Evolutionary conservation across 352 stramenopile genomes (phyloP).

Genomic region (Phytophthora pseudosyringae): DNA sequence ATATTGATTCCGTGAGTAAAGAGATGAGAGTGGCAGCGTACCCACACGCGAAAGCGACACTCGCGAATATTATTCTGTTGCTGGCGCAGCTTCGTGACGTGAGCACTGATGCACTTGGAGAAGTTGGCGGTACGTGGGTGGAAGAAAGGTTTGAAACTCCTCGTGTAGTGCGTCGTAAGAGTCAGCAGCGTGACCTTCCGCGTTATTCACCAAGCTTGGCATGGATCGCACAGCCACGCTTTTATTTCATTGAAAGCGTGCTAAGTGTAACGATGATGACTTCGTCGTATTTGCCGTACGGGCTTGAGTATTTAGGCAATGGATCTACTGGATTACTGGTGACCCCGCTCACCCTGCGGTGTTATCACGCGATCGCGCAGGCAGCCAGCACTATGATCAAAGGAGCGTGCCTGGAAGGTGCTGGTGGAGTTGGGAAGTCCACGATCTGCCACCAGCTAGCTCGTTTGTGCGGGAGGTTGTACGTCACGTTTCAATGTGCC

Average conservation of each 20-base stretch:
- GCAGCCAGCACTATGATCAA: constrained; percentile 41
- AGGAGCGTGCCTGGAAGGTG: constrained; percentile 49
- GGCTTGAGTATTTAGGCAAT: constrained; percentile 79
- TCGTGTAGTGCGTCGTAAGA: background rate
- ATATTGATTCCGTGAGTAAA: constrained; percentile 42
- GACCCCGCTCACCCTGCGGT: constrained; percentile 66
- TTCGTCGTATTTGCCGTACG: constrained; percentile 56
- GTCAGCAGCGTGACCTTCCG: constrained; percentile 6
- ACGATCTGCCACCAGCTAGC: constrained; percentile 49
- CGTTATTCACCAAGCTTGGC: constrained; percentile 32
- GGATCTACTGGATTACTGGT: constrained; percentile 42
- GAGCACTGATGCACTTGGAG: constrained; percentile 36
- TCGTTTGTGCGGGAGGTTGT: constrained; percentile 58
- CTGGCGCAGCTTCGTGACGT: constrained; percentile 64
- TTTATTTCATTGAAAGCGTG: constrained; percentile 67
- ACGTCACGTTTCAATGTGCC: constrained; percentile 44
- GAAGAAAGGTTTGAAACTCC: constrained; percentile 14
- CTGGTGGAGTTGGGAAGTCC: constrained; percentile 51
- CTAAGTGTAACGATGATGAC: constrained; percentile 61
- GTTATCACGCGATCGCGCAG: constrained; percentile 60
- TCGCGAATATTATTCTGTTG: constrained; percentile 60
- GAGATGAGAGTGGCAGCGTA: constrained; percentile 60
- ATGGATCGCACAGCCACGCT: constrained; percentile 71
- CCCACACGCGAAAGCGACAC: constrained; percentile 36
- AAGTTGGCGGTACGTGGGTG: constrained; percentile 29